Conservation (phyloP, 768 basidiomycete genomes). For the Boletus tomentosulus region DNA sequence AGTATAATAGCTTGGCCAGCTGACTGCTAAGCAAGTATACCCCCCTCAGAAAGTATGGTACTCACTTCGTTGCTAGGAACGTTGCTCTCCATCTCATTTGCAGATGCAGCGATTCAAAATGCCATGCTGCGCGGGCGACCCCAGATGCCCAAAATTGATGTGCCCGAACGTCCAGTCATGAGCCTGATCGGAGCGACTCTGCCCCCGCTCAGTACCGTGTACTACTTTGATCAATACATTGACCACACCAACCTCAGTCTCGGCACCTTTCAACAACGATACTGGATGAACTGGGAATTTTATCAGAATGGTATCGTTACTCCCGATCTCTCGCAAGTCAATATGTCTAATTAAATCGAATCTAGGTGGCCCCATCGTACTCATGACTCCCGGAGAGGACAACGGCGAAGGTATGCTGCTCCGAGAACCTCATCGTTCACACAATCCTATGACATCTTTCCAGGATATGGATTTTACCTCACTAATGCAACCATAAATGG, state of each 20-base stretch:
- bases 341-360: background rate
- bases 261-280: constrained; percentile 77
- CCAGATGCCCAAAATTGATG: constrained; percentile 11
- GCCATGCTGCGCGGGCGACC: constrained; percentile 20
- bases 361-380: constrained; percentile 24
- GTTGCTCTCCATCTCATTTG: constrained; percentile 9
- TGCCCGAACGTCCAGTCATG: constrained; percentile 5
- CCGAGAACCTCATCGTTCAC: background rate
- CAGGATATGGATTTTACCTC: constrained; percentile 46
- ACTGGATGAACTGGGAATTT: constrained; percentile 66
- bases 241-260: constrained; percentile 52
- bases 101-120: constrained; percentile 17
- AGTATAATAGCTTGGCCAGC: background rate
- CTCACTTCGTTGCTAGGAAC: constrained; percentile 5
- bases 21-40: background rate
- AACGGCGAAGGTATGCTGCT: constrained; percentile 41
- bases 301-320: constrained; percentile 45
- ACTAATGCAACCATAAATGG: constrained; percentile 64
- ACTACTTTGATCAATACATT: constrained; percentile 31
- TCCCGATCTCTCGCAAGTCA: background rate
- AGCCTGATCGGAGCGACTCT: constrained; percentile 23
- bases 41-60: constrained; percentile 9
- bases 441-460: background rate
- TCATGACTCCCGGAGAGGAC: constrained; percentile 57
- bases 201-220: constrained; percentile 26